phyloP scores from a whole-genome alignment of 306 rosid species.

The Abrus pulchellus region DNA sequence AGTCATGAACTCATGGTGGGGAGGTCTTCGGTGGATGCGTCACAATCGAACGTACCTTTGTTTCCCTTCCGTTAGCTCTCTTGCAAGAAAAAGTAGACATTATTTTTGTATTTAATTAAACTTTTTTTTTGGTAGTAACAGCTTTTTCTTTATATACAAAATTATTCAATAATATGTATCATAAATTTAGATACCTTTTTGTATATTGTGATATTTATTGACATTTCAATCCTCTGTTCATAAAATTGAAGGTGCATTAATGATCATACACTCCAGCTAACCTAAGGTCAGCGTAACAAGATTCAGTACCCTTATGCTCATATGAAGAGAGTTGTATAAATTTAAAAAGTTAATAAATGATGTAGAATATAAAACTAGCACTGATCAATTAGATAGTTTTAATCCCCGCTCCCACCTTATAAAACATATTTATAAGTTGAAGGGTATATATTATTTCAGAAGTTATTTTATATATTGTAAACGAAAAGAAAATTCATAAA shows the following conservation, averaged over 20 bases:
- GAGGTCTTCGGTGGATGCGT: slow-evolving; percentile 80
- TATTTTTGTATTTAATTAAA: slow-evolving; percentile 44
- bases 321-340: slow-evolving; percentile 1
- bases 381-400: slow-evolving; percentile 8
- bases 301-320: slow-evolving; percentile 17
- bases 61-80: slow-evolving; percentile 57
- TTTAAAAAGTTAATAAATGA: background rate
- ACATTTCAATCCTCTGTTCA: background rate
- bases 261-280: background rate
- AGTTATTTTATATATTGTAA: slow-evolving; percentile 6
- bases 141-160: slow-evolving; percentile 28
- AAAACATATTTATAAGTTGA: background rate
- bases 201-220: slow-evolving; percentile 21
- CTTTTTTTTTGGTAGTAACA: slow-evolving; percentile 35
- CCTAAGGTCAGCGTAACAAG: background rate
- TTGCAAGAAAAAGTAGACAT: slow-evolving; percentile 47
- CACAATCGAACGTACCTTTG: slow-evolving; percentile 75
- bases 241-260: background rate
- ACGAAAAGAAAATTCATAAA: background rate
- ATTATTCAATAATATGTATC: slow-evolving; percentile 36
- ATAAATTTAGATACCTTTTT: slow-evolving; percentile 40
- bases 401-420: background rate
- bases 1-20: slow-evolving; percentile 67
- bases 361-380: slow-evolving; percentile 9
- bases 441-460: background rate